phyloP scores from a whole-genome alignment of 1,284 basidiomycete genomes.

The Trichosporon inkin region DNA sequence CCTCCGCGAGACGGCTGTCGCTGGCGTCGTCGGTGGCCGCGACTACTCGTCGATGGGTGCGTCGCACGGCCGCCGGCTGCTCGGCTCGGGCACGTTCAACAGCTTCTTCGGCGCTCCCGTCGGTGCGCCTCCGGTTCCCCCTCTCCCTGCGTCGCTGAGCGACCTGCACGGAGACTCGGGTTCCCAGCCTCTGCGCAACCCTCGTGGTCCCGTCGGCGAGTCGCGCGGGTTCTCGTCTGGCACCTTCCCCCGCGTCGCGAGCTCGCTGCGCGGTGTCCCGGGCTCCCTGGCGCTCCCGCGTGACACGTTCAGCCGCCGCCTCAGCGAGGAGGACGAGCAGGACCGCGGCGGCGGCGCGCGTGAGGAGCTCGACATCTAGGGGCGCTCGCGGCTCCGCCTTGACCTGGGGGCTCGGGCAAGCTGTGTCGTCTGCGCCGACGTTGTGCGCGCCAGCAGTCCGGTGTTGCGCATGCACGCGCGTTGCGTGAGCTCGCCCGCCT shows the following conservation, averaged over 20 bases:
- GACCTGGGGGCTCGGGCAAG: not conserved
- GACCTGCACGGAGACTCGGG: slow-evolving; percentile 12
- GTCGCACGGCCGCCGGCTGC: slow-evolving; percentile 28
- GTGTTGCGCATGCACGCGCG: not conserved
- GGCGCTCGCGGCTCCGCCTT: not conserved
- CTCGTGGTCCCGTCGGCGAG: slow-evolving; percentile 45
- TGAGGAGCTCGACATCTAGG: slow-evolving; percentile 21
- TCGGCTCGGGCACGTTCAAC: slow-evolving; percentile 33
- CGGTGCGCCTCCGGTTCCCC: slow-evolving; percentile 41
- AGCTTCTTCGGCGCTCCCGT: slow-evolving; percentile 30
- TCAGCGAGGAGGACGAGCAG: slow-evolving; percentile 40
- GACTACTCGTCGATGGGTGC: slow-evolving; percentile 44
- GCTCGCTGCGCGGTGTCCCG: slow-evolving; percentile 23
- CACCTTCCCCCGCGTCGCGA: slow-evolving; percentile 15
- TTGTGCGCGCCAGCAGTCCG: not conserved
- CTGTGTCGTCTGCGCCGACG: not conserved
- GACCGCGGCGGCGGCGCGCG: slow-evolving; percentile 22
- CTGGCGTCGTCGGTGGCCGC: slow-evolving; percentile 57
- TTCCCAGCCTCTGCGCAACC: slow-evolving; percentile 39
- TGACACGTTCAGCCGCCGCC: slow-evolving; percentile 22
- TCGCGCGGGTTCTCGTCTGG: slow-evolving; percentile 26
- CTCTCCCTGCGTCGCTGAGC: slow-evolving; percentile 26
- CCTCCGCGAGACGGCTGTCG: slow-evolving; percentile 84
- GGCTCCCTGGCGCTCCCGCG: slow-evolving; percentile 16
- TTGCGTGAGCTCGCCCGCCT: not conserved